A percentile compares a stretch with the other conserved stretches of the same genome.
These are phyloP conservation scores for Termitomyces sp. DNA, from an alignment of 768 basidiomycete genomes.

Conservation along the genomic window DNA sequence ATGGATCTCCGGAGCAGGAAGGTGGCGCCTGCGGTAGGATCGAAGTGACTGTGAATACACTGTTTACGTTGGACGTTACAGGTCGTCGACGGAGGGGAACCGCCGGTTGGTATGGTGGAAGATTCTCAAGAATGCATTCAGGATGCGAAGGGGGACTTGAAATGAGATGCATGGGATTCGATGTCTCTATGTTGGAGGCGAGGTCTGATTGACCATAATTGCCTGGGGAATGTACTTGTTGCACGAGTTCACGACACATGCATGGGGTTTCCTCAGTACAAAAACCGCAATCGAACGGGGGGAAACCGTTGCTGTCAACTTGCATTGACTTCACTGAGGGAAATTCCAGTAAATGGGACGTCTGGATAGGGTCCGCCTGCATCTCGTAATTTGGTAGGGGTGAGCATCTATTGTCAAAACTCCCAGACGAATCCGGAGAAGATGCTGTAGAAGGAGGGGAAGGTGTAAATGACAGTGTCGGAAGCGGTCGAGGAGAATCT, in stretches of 20 bases:
- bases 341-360: conserved; percentile 29
- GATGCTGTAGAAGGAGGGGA: conserved; percentile 50
- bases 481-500: conserved; percentile 28
- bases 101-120: conserved; percentile 77
- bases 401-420: conserved; percentile 31
- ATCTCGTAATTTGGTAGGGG: conserved; percentile 27
- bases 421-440: conserved; percentile 41
- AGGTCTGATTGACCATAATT: conserved; percentile 21
- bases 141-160: conserved; percentile 21
- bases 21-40: conserved; percentile 22
- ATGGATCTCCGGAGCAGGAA: conserved; percentile 80
- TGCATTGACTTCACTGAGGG: conserved; percentile 21
- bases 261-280: conserved; percentile 70
- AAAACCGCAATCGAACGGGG: conserved; percentile 67
- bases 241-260: conserved; percentile 70
- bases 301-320: conserved; percentile 29
- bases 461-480: conserved; percentile 32
- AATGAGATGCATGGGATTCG: conserved; percentile 22
- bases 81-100: conserved; percentile 71
- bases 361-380: conserved; percentile 23
- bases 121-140: conserved; percentile 69
- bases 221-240: conserved; percentile 31
- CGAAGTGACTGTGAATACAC: conserved; percentile 51
- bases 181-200: conserved; percentile 19
- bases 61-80: conserved; percentile 32